Evolutionary conservation across 1,284 basidiomycete genomes (phyloP).

Genomic region (Papiliotrema flavescens): DNA sequence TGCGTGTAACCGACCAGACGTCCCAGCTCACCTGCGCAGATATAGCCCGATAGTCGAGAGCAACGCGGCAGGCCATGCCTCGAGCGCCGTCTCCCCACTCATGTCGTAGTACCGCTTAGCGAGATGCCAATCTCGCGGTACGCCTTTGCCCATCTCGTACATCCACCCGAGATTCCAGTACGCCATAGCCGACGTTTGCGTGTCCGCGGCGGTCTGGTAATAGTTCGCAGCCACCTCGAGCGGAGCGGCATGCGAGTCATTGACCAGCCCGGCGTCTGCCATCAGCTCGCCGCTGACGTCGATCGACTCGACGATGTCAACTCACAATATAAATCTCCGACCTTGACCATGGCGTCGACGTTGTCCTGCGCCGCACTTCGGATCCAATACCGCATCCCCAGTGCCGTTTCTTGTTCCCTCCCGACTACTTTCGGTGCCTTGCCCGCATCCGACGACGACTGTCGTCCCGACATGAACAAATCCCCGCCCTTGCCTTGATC

Average conservation of each 20-base stretch:
- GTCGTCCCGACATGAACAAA: background rate
- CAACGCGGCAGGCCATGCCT: slow-evolving; percentile 82
- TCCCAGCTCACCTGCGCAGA: slow-evolving; percentile 51
- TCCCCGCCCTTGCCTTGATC: slow-evolving; percentile 57
- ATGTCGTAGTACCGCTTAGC: slow-evolving; percentile 95
- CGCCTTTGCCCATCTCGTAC: slow-evolving; percentile 94
- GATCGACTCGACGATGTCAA: background rate
- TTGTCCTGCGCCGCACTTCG: slow-evolving; percentile 90
- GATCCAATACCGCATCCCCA: slow-evolving; percentile 89
- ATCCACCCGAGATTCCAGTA: slow-evolving; percentile 99
- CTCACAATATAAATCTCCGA: slow-evolving; percentile 88
- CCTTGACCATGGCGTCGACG: slow-evolving; percentile 92
- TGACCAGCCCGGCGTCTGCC: slow-evolving; percentile 5
- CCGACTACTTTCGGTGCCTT: background rate
- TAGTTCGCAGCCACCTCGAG: slow-evolving; percentile 74
- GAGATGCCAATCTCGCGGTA: slow-evolving; percentile 89
- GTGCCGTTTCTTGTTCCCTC: slow-evolving; percentile 18
- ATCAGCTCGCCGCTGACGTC: background rate
- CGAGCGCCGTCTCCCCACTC: slow-evolving; percentile 75
- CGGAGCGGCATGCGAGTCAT: slow-evolving; percentile 37
- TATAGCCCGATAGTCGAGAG: slow-evolving; percentile 82
- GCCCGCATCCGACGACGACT: background rate
- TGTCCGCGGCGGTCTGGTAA: slow-evolving; percentile 87
- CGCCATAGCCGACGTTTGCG: slow-evolving; percentile 83
- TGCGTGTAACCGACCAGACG: slow-evolving; percentile 1